A percentile compares a stretch with the other conserved stretches of the same genome.
phyloP scores from a whole-genome alignment of 2,329 filamentous ascomycete species.

The Epichloe sylvatica region DNA sequence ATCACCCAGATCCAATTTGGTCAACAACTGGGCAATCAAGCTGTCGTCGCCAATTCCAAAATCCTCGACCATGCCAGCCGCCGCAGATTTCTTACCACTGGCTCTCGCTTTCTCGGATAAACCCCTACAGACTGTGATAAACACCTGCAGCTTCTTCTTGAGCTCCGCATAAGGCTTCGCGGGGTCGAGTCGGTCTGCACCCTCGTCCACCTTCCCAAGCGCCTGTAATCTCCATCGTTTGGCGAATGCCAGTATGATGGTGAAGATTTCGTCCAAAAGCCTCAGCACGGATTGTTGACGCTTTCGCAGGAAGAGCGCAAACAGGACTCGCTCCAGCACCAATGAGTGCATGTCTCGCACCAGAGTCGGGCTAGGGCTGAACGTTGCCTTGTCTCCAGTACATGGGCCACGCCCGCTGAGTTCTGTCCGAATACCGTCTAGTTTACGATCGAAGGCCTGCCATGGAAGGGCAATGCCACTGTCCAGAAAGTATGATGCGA shows the following conservation, averaged over 20 bases:
- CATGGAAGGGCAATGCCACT: conserved; percentile 62
- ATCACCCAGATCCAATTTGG: conserved; percentile 56
- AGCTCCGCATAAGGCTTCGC: conserved; percentile 48
- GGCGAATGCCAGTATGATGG: conserved; percentile 58
- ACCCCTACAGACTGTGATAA: conserved; percentile 57
- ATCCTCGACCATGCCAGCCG: conserved; percentile 12
- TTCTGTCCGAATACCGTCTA: conserved; percentile 47
- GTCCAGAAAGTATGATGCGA: conserved; percentile 70
- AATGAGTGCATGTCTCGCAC: conserved; percentile 58
- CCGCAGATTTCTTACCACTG: conserved; percentile 11
- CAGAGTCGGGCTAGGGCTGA: conserved; percentile 54
- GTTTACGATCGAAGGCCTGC: conserved; percentile 51
- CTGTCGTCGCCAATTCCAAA: conserved; percentile 33
- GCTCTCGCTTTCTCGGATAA: conserved; percentile 48
- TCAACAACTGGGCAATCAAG: conserved; percentile 52
- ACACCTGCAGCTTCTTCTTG: conserved; percentile 57
- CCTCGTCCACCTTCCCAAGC: conserved; percentile 16
- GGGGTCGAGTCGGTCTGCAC: conserved; percentile 10
- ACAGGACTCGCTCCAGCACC: conserved; percentile 62
- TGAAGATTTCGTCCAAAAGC: conserved; percentile 65
- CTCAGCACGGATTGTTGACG: conserved; percentile 59
- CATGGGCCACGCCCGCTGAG: conserved; percentile 30
- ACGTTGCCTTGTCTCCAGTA: conserved; percentile 18
- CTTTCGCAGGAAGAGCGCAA: conserved; percentile 57
- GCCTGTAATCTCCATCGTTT: conserved; percentile 29